Percentiles rank a stretch among this genome's conserved stretches.
Evolutionary conservation across 108 stramenopile species (phyloP).

Genomic region (Chaetoceros tenuissimus): DNA sequence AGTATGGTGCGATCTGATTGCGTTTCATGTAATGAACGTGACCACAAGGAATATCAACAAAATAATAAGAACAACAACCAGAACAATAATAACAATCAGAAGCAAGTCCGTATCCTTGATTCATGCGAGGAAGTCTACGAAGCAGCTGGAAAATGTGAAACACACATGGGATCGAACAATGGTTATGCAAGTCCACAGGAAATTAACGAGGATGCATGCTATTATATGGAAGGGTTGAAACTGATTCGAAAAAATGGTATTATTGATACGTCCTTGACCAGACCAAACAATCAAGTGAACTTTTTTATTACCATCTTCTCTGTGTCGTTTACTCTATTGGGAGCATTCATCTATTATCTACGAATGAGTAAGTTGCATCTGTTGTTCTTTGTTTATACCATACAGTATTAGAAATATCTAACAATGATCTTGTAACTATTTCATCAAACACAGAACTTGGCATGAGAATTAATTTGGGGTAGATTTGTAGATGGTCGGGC

Average conservation of each 20-base stretch:
- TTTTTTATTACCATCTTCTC: conserved; percentile 71
- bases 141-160: conserved; percentile 72
- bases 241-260: conserved; percentile 62
- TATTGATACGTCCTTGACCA: conserved; percentile 19
- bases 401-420: too few species aligned
- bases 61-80: conserved; percentile 19
- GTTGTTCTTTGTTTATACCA: not conserved
- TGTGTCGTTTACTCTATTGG: conserved; percentile 55
- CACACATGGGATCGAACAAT: conserved; percentile 14
- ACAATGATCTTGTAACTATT: too few species aligned
- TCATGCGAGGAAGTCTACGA: conserved; percentile 54
- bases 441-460: not conserved
- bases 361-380: conserved; percentile 27
- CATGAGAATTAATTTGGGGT: not conserved
- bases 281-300: conserved; percentile 55
- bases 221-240: conserved; percentile 75
- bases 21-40: conserved; percentile 30
- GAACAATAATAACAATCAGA: conserved; percentile 36
- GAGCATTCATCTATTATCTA: conserved; percentile 76
- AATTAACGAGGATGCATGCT: conserved; percentile 62
- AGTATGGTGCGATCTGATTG: conserved; percentile 21
- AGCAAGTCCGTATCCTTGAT: conserved; percentile 38
- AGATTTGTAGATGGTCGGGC: too few species aligned
- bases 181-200: conserved; percentile 26
- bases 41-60: conserved; percentile 14